Base-by-base conservation (phyloP, 352 stramenopile genomes). In the Elongisporangium prolatum region DNA sequence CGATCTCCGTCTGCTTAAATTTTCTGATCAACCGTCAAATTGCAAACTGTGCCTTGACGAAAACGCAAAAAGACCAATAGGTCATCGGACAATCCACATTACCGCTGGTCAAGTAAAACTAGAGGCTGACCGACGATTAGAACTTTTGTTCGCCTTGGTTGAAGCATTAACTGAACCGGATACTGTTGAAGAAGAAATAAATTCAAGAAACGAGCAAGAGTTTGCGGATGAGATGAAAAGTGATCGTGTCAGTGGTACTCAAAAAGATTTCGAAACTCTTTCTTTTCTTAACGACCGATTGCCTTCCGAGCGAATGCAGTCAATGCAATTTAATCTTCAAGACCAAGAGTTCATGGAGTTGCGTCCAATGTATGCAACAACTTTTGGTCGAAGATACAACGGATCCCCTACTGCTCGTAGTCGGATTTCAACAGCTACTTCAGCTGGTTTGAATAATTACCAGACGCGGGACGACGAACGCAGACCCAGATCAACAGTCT, bases 21-120 rank as follows among this genome's bases (percentile, higher is more conserved):
- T 68, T n/a, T 79, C 56, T 14, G 68, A 79, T n/a, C 66, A 65
- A 2, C 53, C 72, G 37, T 52, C 56, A 37, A 69, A 75, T 18
- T 94, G 84, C 21, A 64, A 84, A 11, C 60, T 91, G 54, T 91
- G 80, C 52, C 37, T 68, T n/a, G 74, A 91, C 44, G 85, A 92
- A 47, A 83, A 72, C 38, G 59, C 69, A 3, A 84, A 81, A 47
- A 68, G 69, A 28, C 68, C 77, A 21, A 64, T 79, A 5, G 87
- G 72, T 17, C 81, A 94, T 68, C 82, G 85, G 16, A 81, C 74
- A 10, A 56, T 94, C 11, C 67, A 64, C 17, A 72, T 92, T 52
- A 80, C 65, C 0, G 83, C 94, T 49, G 86, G 85, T 7, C 84
- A 94, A 69, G 78, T 96, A 16, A 96, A 96, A 50, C 59, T 96